Percentiles rank a stretch among this genome's conserved stretches.
Evolutionary conservation across 495 filamentous ascomycete species (phyloP).

Genomic region (Tricharina praecox): DNA sequence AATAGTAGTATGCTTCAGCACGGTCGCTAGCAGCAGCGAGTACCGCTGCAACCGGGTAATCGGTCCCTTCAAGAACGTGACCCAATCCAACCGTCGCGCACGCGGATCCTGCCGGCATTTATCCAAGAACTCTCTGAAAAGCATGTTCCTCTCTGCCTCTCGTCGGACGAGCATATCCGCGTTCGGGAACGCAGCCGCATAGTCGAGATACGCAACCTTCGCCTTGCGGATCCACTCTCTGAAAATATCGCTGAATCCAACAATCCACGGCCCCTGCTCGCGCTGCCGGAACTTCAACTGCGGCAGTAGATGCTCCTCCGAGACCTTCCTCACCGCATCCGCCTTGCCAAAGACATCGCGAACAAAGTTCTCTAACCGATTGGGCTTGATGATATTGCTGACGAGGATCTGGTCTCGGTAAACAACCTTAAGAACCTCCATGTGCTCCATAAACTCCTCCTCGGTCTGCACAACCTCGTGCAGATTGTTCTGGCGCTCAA

Average conservation of each 20-base stretch:
- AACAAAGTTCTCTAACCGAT: conserved; percentile 59
- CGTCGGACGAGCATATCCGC: conserved; percentile 69
- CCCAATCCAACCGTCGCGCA: conserved; percentile 80
- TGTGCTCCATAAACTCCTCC: conserved; percentile 71
- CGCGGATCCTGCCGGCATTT: conserved; percentile 57
- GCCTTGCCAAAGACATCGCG: conserved; percentile 76
- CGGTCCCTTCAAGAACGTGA: conserved; percentile 81
- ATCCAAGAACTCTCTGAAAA: conserved; percentile 76
- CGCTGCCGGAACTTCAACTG: conserved; percentile 95
- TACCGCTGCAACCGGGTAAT: conserved; percentile 90
- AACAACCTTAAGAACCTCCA: conserved; percentile 65
- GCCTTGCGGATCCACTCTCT: conserved; percentile 97
- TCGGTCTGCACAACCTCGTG: conserved; percentile 95
- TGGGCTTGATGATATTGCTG: conserved; percentile 60
- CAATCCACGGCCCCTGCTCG: conserved; percentile 88
- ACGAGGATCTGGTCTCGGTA: conserved; percentile 68
- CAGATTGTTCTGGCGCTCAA: conserved; percentile 81
- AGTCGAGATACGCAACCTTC: conserved; percentile 72
- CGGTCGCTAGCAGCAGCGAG: conserved; percentile 62
- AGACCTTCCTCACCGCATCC: conserved; percentile 75
- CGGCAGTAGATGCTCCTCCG: conserved; percentile 83
- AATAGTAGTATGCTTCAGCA: conserved; percentile 62
- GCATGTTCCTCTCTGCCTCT: conserved; percentile 66
- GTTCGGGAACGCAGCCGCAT: conserved; percentile 71
- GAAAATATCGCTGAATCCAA: conserved; percentile 93